phyloP scores from a whole-genome alignment of 179 eudicot species.

The Heliamphora pulchella region DNA sequence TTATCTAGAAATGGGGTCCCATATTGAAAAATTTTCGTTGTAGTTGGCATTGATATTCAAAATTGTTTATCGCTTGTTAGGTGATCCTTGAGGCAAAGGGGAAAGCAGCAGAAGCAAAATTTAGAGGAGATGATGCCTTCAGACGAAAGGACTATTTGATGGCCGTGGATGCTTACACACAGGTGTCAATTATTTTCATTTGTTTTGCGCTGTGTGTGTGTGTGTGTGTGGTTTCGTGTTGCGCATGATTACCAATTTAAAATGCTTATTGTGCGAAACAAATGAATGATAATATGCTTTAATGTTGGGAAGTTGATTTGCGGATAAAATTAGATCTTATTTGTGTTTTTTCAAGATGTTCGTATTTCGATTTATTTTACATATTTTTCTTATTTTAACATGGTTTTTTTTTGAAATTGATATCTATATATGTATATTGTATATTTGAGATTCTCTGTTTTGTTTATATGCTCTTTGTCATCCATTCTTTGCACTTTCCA shows the following conservation, averaged over 20 bases:
- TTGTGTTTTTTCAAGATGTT: neutral
- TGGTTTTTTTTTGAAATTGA: neutral
- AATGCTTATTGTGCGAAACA: neutral
- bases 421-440: neutral
- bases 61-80: constrained; percentile 26
- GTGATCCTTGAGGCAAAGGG: constrained; percentile 72
- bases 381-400: neutral
- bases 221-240: too few species aligned
- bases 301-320: neutral
- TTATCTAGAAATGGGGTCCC: neutral
- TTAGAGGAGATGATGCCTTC: constrained; percentile 78
- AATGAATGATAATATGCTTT: neutral
- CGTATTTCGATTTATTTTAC: neutral
- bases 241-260: neutral
- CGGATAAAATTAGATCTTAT: neutral
- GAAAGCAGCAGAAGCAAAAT: constrained; percentile 85
- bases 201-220: neutral
- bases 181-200: constrained; percentile 31
- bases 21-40: constrained; percentile 8
- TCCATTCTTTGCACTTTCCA: neutral
- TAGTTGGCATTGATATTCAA: constrained; percentile 1
- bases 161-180: constrained; percentile 87
- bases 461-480: neutral
- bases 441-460: neutral
- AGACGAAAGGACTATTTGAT: constrained; percentile 48